A percentile compares a stretch with the other conserved stretches of the same genome.
Evolutionary conservation across 176 grass and related monocot species (phyloP).

Genomic region (Eleusine indica): DNA sequence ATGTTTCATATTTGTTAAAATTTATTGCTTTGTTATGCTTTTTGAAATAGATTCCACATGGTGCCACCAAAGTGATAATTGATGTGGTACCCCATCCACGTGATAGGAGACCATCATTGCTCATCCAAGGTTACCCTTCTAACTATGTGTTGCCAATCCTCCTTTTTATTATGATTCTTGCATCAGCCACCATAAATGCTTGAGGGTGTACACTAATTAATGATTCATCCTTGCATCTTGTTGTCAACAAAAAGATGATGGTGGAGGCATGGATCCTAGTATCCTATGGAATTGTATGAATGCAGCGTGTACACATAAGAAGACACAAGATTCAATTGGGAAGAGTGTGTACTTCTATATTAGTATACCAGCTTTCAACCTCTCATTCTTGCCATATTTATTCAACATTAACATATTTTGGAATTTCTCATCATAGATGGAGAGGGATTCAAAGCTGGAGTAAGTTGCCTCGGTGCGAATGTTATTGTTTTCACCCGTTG

Average conservation of each 20-base stretch:
- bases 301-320: conserved; percentile 50
- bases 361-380: not conserved
- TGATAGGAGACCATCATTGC: conserved; percentile 39
- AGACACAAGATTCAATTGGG: conserved; percentile 50
- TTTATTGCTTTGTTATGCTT: not conserved
- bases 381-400: not conserved
- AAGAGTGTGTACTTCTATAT: conserved; percentile 41
- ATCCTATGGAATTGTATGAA: conserved; percentile 51
- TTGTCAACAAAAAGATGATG: conserved; percentile 54
- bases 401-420: not conserved
- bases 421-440: conserved; percentile 42
- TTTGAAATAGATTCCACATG: conserved; percentile 48
- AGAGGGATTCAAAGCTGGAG: conserved; percentile 57
- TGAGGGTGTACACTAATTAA: not conserved
- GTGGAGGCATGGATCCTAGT: conserved; percentile 58
- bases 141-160: not conserved
- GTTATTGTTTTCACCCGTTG: conserved; percentile 52
- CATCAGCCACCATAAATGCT: not conserved
- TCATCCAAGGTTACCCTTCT: conserved; percentile 51
- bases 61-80: conserved; percentile 55
- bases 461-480: conserved; percentile 54
- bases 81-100: conserved; percentile 43
- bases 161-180: not conserved
- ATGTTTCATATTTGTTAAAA: not conserved
- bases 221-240: not conserved